A percentile compares a stretch with the other conserved stretches of the same genome.
These are phyloP conservation scores for Crithidia thermophila DNA, from an alignment of 208 protist species.

Conservation along the genomic window DNA sequence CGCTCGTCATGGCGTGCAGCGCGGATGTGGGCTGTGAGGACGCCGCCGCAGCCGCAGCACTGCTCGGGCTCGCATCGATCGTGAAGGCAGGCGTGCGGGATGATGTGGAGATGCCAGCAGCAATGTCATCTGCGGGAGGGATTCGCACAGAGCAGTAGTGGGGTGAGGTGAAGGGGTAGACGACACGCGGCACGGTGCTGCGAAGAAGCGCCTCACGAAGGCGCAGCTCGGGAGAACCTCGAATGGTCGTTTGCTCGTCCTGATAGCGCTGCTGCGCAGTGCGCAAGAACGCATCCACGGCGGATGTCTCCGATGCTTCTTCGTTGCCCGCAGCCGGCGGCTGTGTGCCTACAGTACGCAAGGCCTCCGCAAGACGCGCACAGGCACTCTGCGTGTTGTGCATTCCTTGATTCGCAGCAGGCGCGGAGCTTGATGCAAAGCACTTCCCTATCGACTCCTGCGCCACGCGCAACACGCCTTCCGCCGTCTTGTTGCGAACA, in stretches of 20 bases:
- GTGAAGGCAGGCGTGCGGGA: background rate
- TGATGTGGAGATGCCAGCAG: background rate
- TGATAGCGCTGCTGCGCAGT: slow-evolving; percentile 15
- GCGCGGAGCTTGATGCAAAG: background rate
- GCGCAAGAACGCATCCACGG: slow-evolving; percentile 30
- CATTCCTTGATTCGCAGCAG: background rate
- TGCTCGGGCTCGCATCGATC: background rate
- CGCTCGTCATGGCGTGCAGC: slow-evolving; percentile 1
- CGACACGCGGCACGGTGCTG: background rate
- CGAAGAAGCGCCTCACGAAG: slow-evolving; percentile 8
- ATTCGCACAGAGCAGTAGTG: slow-evolving; percentile 1
- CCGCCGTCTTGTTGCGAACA: background rate
- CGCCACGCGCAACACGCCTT: slow-evolving; percentile 10
- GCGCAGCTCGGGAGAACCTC: background rate
- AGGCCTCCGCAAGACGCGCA: too few species aligned
- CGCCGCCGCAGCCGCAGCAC: background rate
- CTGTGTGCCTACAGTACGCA: too few species aligned
- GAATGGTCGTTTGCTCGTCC: background rate
- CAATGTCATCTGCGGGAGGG: background rate
- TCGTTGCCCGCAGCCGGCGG: too few species aligned
- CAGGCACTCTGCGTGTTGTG: too few species aligned
- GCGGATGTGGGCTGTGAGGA: background rate
- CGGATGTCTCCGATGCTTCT: slow-evolving; percentile 5
- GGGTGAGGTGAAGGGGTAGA: slow-evolving; percentile 8
- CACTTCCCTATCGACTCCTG: background rate